Evolutionary conservation across 2,329 filamentous ascomycete species (phyloP).

Genomic region (Claviceps quebecensis): DNA sequence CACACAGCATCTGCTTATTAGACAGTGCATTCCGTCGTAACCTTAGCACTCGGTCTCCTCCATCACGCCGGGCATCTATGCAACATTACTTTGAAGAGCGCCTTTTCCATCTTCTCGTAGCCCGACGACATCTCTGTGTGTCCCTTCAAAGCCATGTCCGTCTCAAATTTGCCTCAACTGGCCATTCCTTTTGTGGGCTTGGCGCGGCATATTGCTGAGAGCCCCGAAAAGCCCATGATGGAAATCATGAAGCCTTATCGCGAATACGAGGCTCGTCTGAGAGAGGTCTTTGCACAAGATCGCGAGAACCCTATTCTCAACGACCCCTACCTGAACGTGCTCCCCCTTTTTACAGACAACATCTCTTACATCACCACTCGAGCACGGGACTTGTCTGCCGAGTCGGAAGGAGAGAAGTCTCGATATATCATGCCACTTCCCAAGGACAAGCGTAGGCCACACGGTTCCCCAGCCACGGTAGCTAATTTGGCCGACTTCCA

Average conservation of each 20-base stretch:
- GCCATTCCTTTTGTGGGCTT: conserved; percentile 32
- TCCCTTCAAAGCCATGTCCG: conserved; percentile 18
- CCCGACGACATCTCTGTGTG: too few species aligned
- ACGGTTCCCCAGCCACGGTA: conserved; percentile 56
- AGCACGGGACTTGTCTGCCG: conserved; percentile 42
- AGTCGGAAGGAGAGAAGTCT: conserved; percentile 45
- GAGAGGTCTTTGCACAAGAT: conserved; percentile 55
- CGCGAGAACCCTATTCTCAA: conserved; percentile 42
- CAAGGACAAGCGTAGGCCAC: conserved; percentile 43
- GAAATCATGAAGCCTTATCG: conserved; percentile 53
- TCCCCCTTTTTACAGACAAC: conserved; percentile 49
- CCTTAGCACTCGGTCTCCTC: too few species aligned
- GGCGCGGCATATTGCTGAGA: conserved; percentile 38
- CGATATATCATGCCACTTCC: conserved; percentile 58
- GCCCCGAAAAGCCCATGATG: conserved; percentile 37
- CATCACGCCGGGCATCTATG: too few species aligned
- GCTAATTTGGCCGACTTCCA: conserved; percentile 55
- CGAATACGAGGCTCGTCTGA: conserved; percentile 50
- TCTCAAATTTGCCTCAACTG: conserved; percentile 27
- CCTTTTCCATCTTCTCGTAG: too few species aligned
- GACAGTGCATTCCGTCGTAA: too few species aligned
- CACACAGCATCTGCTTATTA: too few species aligned
- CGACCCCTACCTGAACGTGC: conserved; percentile 45
- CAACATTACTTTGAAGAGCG: too few species aligned
- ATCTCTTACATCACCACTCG: conserved; percentile 45